Conservation (phyloP, 2,329 filamentous ascomycete species). For the Akanthomyces uredinophilus region DNA sequence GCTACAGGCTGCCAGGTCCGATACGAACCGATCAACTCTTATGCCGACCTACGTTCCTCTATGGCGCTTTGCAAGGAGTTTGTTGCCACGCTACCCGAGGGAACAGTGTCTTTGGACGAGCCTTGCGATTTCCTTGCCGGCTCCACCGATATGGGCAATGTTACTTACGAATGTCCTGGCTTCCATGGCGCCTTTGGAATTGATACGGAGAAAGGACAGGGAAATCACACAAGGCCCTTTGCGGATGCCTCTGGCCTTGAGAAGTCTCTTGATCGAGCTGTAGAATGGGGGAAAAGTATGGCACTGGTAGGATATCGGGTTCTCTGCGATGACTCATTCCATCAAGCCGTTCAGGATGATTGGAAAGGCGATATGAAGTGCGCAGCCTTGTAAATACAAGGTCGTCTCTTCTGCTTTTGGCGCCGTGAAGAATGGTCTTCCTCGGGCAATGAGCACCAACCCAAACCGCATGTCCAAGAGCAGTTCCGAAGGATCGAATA, state of each 20-base stretch:
- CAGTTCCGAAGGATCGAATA: no score
- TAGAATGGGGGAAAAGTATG: constrained; percentile 38
- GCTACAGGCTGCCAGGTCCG: constrained; percentile 23
- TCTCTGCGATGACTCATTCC: constrained; percentile 27
- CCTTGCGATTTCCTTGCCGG: constrained; percentile 25
- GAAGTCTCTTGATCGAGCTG: constrained; percentile 28
- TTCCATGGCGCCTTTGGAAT: constrained; percentile 43
- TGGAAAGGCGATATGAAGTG: constrained; percentile 30
- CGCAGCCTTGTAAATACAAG: constrained; percentile 17
- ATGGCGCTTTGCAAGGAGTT: constrained; percentile 36
- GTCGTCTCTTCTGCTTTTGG: no score
- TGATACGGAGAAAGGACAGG: constrained; percentile 27
- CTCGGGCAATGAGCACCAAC: no score
- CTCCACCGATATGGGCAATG: constrained; percentile 45
- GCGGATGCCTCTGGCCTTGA: constrained; percentile 35
- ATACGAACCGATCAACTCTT: constrained; percentile 25
- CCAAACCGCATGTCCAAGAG: no score
- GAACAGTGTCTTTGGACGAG: constrained; percentile 32
- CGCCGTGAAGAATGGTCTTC: no score
- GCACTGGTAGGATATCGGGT: constrained; percentile 28
- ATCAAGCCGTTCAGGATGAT: constrained; percentile 19
- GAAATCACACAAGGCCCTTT: constrained; percentile 32
- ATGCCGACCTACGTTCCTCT: constrained; percentile 40
- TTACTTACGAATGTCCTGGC: constrained; percentile 38
- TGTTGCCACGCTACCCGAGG: constrained; percentile 32